A percentile compares a stretch with the other conserved stretches of the same genome.
phyloP scores from a whole-genome alignment of 352 stramenopile species.

The Pythium insidiosum region DNA sequence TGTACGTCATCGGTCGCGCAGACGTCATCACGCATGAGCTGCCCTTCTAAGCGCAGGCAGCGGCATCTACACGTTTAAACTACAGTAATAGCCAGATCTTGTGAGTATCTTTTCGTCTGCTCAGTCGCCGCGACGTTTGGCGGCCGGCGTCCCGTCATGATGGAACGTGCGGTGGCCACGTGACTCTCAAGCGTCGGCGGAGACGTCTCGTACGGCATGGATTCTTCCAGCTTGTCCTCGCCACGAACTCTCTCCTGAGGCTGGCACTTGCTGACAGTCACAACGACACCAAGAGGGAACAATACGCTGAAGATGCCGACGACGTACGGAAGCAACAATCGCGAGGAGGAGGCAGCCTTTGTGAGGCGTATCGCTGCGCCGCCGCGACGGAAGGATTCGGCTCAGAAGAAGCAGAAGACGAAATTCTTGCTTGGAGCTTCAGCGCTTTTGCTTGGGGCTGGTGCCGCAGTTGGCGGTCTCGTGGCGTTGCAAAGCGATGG shows the following conservation, averaged over 20 bases:
- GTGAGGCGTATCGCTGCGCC: slow-evolving; percentile 1
- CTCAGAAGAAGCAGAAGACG: too few relatives aligned
- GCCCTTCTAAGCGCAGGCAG: slow-evolving; percentile 35
- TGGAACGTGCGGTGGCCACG: too few relatives aligned
- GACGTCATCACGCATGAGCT: slow-evolving; percentile 61
- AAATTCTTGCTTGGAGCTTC: background rate
- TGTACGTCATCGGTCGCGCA: slow-evolving; percentile 93
- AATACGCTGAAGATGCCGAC: too few relatives aligned
- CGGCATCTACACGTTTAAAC: background rate
- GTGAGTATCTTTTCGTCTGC: background rate
- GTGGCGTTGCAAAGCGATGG: background rate
- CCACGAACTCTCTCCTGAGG: too few relatives aligned
- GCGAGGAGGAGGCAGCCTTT: slow-evolving; percentile 14
- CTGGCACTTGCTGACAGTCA: too few relatives aligned
- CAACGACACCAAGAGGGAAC: too few relatives aligned
- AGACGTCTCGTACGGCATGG: too few relatives aligned
- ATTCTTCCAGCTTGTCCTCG: too few relatives aligned
- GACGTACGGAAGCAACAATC: slow-evolving; percentile 13
- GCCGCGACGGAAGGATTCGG: slow-evolving; percentile 1
- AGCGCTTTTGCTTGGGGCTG: background rate
- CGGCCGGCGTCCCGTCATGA: too few relatives aligned
- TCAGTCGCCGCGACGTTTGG: background rate
- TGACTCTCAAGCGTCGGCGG: too few relatives aligned
- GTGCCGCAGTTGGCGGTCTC: background rate
- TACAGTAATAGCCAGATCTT: background rate